Evolutionary conservation across 2,329 filamentous ascomycete genomes (phyloP), one percentile per base, ranked within the genome.

Genomic region (Nemania sp.): DNA sequence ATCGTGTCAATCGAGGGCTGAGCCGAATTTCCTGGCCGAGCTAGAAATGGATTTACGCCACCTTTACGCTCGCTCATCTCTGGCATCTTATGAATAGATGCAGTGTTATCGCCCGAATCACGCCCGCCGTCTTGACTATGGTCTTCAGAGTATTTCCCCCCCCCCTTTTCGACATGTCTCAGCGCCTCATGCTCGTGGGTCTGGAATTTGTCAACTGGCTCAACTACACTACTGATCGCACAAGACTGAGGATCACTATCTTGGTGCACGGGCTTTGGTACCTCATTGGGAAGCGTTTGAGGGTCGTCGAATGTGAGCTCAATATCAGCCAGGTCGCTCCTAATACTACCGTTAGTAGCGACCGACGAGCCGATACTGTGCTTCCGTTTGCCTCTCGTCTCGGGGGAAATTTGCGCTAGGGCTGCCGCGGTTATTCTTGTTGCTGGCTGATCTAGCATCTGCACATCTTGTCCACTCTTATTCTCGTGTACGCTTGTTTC

Each of bases 1-100:
- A 81, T 80, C 22, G 76, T 64, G 62, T 77, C 76, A 51, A 74
- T 72, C 22, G 69, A 70, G 10, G 58, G 70, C 67, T 69, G 74
- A 64, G 65, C 58, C 22, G 70, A 51, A 61, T 67, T 27, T 68
- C 65, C 66, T 11, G 72, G 66, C 13, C 70, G 73, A 22, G 71
- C 64, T 26, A 79, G 66, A 45, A 80, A 77, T 6, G 75, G 73
- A 5, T 70, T 70, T 13, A 70, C 52, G 8, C 73, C 72, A 24
- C 74, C 74, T 41, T 70, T 68, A 32, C 80, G 79, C 69, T 85
- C 82, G 70, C 82, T 80, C 83, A 85, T 85, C 71, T 85, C 83
- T 0, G 83, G 82, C n/a, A 69, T 74, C 58, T 76, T 79, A 10
- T 66, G n/a, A 15, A 55, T 22, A 15, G 61, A n/a, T n/a, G 43